Evolutionary conservation across 1,284 basidiomycete genomes (phyloP).

Genomic region (Leccinum fuscescens): DNA sequence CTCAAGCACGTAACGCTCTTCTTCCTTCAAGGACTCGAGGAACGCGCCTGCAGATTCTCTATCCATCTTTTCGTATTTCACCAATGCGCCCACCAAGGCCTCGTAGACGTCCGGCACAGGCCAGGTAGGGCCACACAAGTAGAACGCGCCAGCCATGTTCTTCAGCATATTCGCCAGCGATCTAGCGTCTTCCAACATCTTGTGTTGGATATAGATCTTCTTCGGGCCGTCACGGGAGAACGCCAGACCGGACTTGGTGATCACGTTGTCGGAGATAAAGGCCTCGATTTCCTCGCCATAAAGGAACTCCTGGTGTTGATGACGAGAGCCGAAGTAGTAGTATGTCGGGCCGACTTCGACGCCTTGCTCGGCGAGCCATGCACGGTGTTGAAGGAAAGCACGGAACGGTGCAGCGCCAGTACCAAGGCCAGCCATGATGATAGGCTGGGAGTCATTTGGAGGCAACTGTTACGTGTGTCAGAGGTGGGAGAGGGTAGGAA

Average conservation of each 20-base stretch:
- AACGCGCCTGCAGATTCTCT: constrained; percentile 75
- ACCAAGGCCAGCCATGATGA: constrained; percentile 98
- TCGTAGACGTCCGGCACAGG: constrained; percentile 97
- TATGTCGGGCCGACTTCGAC: constrained; percentile 86
- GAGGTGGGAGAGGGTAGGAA: background rate
- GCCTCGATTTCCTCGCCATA: constrained; percentile 93
- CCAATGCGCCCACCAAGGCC: constrained; percentile 80
- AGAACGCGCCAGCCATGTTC: constrained; percentile 81
- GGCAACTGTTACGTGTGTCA: constrained; percentile 62
- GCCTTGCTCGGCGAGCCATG: constrained; percentile 75
- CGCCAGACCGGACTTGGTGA: constrained; percentile 89
- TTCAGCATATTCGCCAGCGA: constrained; percentile 74
- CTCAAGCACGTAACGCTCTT: constrained; percentile 96
- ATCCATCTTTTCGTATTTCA: constrained; percentile 68
- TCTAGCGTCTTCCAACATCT: constrained; percentile 89
- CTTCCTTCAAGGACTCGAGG: constrained; percentile 92
- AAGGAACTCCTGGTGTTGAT: constrained; percentile 92
- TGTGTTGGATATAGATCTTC: constrained; percentile 99
- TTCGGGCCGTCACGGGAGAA: constrained; percentile 92
- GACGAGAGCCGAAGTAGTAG: constrained; percentile 98
- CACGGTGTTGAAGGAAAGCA: constrained; percentile 95
- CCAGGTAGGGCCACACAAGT: constrained; percentile 98
- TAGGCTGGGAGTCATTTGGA: constrained; percentile 79
- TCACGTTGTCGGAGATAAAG: constrained; percentile 78
- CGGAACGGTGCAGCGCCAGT: constrained; percentile 99